These are phyloP conservation scores for Nepenthes alata DNA, from an alignment of 179 eudicot species.

Conservation along the genomic window DNA sequence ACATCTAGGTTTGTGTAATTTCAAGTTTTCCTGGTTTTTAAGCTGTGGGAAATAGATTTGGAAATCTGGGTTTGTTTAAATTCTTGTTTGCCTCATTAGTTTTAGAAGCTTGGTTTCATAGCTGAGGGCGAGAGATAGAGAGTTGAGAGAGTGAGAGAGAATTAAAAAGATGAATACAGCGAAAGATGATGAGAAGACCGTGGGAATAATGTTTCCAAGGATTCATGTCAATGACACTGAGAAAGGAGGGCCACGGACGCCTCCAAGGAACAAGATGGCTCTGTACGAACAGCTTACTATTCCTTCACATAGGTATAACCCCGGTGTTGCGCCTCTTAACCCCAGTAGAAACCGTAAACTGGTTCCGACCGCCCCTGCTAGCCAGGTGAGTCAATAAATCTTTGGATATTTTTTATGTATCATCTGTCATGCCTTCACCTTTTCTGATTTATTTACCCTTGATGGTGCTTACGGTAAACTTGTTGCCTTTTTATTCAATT, in stretches of 20 bases:
- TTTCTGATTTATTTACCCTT: too few species aligned
- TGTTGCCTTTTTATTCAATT: too few species aligned
- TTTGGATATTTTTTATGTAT: not conserved
- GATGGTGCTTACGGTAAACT: too few species aligned
- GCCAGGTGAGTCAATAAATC: conserved; percentile 33
- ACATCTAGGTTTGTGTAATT: too few species aligned
- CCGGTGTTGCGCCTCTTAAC: conserved; percentile 19
- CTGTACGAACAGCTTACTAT: conserved; percentile 52
- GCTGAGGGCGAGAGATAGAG: not conserved
- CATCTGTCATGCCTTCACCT: too few species aligned
- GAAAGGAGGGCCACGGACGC: conserved; percentile 64
- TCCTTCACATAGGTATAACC: conserved; percentile 26
- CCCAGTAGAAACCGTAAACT: conserved; percentile 9
- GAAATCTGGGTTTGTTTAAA: too few species aligned
- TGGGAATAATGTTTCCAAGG: conserved; percentile 70
- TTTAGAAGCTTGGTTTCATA: not conserved
- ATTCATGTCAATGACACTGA: conserved; percentile 58
- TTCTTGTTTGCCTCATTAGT: not conserved
- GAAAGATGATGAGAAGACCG: conserved; percentile 35
- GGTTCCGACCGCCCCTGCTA: conserved; percentile 21
- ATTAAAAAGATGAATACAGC: conserved; percentile 26
- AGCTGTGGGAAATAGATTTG: too few species aligned
- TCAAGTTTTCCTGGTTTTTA: too few species aligned
- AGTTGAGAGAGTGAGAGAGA: not conserved
- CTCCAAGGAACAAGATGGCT: conserved; percentile 93